Conservation (phyloP, 148 eudicot genomes). For the Rhododendron kiyosumense region DNA sequence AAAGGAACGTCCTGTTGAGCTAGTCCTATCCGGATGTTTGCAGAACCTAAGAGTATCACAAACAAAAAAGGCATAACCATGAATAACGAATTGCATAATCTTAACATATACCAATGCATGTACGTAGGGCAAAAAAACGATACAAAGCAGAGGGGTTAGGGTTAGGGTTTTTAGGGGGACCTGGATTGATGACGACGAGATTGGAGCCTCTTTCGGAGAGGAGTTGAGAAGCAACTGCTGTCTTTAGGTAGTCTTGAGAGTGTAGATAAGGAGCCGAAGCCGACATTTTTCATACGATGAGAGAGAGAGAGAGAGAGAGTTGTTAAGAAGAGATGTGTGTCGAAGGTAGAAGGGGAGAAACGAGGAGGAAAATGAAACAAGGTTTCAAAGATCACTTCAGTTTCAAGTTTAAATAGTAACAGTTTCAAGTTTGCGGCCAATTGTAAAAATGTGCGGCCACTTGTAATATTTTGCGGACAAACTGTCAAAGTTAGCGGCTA, state of each 20-base stretch:
- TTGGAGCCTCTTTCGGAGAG: constrained; percentile 87
- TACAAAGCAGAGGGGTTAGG: not conserved
- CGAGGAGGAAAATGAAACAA: not conserved
- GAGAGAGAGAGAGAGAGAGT: not conserved
- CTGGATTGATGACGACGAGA: constrained; percentile 90
- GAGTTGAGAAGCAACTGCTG: constrained; percentile 80
- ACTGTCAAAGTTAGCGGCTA: too few relatives aligned
- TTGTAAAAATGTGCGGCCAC: too few relatives aligned
- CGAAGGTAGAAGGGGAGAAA: not conserved
- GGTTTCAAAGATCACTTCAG: too few relatives aligned
- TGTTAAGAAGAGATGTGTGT: not conserved
- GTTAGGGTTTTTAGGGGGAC: constrained; percentile 41
- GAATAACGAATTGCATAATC: not conserved
- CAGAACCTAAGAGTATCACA: constrained; percentile 54
- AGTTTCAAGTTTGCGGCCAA: too few relatives aligned
- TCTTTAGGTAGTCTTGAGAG: constrained; percentile 71
- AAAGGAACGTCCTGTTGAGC: constrained; percentile 76
- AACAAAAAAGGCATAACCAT: not conserved
- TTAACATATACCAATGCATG: not conserved
- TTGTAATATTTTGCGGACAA: too few relatives aligned
- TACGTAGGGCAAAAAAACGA: not conserved
- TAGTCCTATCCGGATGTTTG: constrained; percentile 75
- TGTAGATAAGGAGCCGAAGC: not conserved
- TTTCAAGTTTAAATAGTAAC: too few relatives aligned
- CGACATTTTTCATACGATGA: not conserved